Evolutionary conservation across 1,284 basidiomycete genomes (phyloP), one percentile per base, ranked within the genome.

Genomic region (Cryptococcus amylolentus): DNA sequence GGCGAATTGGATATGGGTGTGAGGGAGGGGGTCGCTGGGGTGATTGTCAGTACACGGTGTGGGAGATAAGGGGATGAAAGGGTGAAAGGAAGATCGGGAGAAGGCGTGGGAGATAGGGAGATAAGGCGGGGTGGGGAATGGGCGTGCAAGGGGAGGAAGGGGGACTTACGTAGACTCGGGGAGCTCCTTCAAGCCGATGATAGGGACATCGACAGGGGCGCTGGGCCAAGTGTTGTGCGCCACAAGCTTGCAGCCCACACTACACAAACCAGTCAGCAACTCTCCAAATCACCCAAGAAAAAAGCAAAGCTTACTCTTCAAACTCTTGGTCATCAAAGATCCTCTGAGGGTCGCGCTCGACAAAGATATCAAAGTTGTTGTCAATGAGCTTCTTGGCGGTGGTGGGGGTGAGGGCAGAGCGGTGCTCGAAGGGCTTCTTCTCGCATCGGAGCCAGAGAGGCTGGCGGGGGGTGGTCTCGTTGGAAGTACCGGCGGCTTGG

Each of bases 1-100:
- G 2, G 94, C 95, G 68, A 98, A 99, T 75, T 98, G 94, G 76
- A 99, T 95, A 79, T 99, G 96, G 9, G 90, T 94, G 80, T 97
- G 93, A 12, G 84, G 85, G 18, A 97, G 81, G 18, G 93, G 88
- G 44, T 86, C 85, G 43, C 75, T 77, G 52, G 1, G 51, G 31
- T 8, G 8, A n/a, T 23, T 16, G 14, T 42, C 41, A 42, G 41
- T 13, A 42, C 14, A 23, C 41, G 16, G 1, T 42, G 7, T 2
- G 20, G 14, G 41, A n/a, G 41, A 42, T 42, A 23, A 42, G 20
- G 41, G 7, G 41, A 16, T 9, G 41, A 42, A 42, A 42, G 41
- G 41, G 23, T 23, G 23, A 23, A 23, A 23, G 37, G 26, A 10
- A 3, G 28, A 49, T 12, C 2, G 16, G 2, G 5, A 28, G 49